Base-by-base conservation (phyloP, 345 rosid species). In the Hibiscus tridactylites region DNA sequence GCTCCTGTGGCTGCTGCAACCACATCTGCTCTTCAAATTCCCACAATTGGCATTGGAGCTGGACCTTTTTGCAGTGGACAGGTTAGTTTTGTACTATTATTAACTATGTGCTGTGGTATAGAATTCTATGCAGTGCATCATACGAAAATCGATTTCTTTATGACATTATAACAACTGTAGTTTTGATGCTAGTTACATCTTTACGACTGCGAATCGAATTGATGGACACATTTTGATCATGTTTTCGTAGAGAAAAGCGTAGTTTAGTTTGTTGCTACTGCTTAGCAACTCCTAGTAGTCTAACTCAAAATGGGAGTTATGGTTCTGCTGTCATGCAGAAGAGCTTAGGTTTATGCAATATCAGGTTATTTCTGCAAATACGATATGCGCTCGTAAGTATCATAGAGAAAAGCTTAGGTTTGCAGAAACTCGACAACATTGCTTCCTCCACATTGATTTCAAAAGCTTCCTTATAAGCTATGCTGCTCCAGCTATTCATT, bases 21-120 rank as follows among this genome's bases (percentile, higher is more conserved):
- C n/a, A 92, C 97, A 10, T 83, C 93, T 65, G 93, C 91, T 58
- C 96, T 95, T 39, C 79, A 47, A 64, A 90, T 95, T 61, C 97
- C 99, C 13, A 92, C 97, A 68, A 88, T 92, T 72, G 99, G 99
- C 73, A 90, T 95, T 58, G 97, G 99, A 71, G 99, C 97, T 29
- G 97, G 99, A 26, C 97, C 92, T 46, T 90, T 86, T 70, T 95
- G 99, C 81, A 87, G 97, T 68, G 97, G 99, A 71, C 97, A 92
- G 97, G 99, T 95, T 46, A 16, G 13, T 44, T 59, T 44, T 13
- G 12, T 21, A 4, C 31, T 29, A 29, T 29, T 3, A 29, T 29
- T 29, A 29, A 29, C 31, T 29, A 29, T 29, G 31, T 35, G 67
- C 49, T 63, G 17, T 63, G 28, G 15, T n/a, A n/a, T 63, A 10